phyloP scores from a whole-genome alignment of 495 filamentous ascomycete species.

The Beverwykella pulmonaria region DNA sequence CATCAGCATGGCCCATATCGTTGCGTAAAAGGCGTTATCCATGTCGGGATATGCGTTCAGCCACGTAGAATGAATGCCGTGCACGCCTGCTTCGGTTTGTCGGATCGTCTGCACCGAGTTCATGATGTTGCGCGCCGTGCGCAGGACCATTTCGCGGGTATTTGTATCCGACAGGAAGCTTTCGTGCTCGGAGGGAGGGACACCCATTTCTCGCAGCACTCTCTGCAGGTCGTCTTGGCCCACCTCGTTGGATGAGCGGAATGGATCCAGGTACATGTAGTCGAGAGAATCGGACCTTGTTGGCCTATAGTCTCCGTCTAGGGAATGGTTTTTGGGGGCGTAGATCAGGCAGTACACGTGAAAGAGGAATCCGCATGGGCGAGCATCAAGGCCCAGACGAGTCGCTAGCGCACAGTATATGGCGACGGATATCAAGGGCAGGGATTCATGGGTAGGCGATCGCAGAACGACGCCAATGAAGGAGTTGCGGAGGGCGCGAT shows the following conservation, averaged over 20 bases:
- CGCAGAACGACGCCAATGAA: slow-evolving; percentile 73
- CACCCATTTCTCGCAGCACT: slow-evolving; percentile 66
- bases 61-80: slow-evolving; percentile 20
- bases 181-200: slow-evolving; percentile 55
- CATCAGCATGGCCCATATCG: slow-evolving; percentile 77
- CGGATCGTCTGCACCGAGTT: slow-evolving; percentile 55
- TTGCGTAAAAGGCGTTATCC: slow-evolving; percentile 71
- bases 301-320: slow-evolving; percentile 59
- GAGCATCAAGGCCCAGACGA: slow-evolving; percentile 68
- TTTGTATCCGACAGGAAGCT: slow-evolving; percentile 62
- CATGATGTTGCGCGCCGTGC: slow-evolving; percentile 80
- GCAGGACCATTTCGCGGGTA: slow-evolving; percentile 67
- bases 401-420: slow-evolving; percentile 70
- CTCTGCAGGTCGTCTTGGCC: slow-evolving; percentile 58
- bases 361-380: slow-evolving; percentile 73
- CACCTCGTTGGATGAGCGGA: slow-evolving; percentile 68
- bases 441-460: slow-evolving; percentile 64
- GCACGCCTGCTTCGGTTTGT: slow-evolving; percentile 10
- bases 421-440: slow-evolving; percentile 77
- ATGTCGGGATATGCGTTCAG: slow-evolving; percentile 50
- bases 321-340: slow-evolving; percentile 59
- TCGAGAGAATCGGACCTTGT: slow-evolving; percentile 26
- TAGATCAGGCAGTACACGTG: slow-evolving; percentile 77
- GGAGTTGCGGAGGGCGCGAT: slow-evolving; percentile 79
- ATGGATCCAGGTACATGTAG: slow-evolving; percentile 83